Evolutionary conservation across 257 asterid species (phyloP).

Genomic region (Schizonepeta tenuifolia): DNA sequence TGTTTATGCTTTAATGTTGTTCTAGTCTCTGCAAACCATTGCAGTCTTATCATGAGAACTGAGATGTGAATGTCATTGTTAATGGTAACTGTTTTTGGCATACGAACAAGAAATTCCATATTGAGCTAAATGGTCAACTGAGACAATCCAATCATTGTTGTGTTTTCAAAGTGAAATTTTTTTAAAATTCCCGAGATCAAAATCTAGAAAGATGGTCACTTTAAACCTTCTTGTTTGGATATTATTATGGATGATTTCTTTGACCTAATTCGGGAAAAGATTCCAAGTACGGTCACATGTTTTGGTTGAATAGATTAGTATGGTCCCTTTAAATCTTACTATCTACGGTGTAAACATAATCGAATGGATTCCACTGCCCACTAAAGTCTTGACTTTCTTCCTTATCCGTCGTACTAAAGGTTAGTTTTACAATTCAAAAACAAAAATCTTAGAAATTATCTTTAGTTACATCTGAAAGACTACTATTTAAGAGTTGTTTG

Average conservation of each 20-base stretch:
- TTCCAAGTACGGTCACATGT: not conserved
- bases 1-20: not conserved
- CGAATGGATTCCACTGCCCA: slow-evolving; percentile 9
- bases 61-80: not conserved
- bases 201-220: not conserved
- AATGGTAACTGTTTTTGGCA: not conserved
- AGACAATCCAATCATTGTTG: not conserved
- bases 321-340: not conserved
- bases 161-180: not conserved
- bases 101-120: slow-evolving; percentile 12
- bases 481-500: slow-evolving; percentile 15
- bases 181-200: not conserved
- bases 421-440: not conserved
- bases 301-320: not conserved
- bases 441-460: not conserved
- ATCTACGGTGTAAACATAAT: not conserved
- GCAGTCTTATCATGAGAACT: slow-evolving; percentile 1
- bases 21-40: not conserved
- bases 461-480: not conserved
- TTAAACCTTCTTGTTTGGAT: slow-evolving; percentile 11
- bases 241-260: slow-evolving; percentile 3
- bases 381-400: not conserved
- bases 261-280: not conserved
- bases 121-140: not conserved
- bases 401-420: not conserved